Percentiles rank a stretch among this genome's conserved stretches.
phyloP scores from a whole-genome alignment of 1,284 basidiomycete genomes.

The Austroboletus olivaceoglutinosus region DNA sequence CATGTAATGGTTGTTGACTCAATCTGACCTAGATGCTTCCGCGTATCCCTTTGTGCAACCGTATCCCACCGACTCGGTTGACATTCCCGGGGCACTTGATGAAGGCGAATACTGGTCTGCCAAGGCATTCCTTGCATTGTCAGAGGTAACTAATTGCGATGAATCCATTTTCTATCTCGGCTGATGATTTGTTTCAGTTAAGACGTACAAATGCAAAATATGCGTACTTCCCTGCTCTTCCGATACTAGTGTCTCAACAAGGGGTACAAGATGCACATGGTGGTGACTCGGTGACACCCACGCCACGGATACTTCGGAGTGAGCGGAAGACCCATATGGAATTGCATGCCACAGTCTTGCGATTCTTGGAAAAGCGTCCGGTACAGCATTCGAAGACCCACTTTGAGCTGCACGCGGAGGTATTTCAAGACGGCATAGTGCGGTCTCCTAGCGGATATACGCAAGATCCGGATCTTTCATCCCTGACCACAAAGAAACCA shows the following conservation, averaged over 20 bases:
- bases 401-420: constrained; percentile 30
- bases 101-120: neutral
- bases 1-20: neutral
- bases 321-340: constrained; percentile 20
- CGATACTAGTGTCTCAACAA: neutral
- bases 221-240: constrained; percentile 32
- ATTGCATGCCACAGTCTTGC: constrained; percentile 14
- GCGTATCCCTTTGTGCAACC: constrained; percentile 23
- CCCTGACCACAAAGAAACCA: constrained; percentile 4
- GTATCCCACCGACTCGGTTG: constrained; percentile 9
- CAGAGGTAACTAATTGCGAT: constrained; percentile 14
- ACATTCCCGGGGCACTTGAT: constrained; percentile 10
- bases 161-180: neutral
- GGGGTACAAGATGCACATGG: neutral
- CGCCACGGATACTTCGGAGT: neutral
- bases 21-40: constrained; percentile 11
- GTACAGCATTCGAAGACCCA: constrained; percentile 26
- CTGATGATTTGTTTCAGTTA: constrained; percentile 8
- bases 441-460: constrained; percentile 34
- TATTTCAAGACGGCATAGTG: constrained; percentile 31
- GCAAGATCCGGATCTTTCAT: constrained; percentile 18
- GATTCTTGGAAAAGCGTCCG: constrained; percentile 4
- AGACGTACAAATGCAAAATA: constrained; percentile 27
- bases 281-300: neutral
- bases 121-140: constrained; percentile 3